Conservation (phyloP, 2,329 filamentous ascomycete species). For the Trichoderma guizhouense region DNA sequence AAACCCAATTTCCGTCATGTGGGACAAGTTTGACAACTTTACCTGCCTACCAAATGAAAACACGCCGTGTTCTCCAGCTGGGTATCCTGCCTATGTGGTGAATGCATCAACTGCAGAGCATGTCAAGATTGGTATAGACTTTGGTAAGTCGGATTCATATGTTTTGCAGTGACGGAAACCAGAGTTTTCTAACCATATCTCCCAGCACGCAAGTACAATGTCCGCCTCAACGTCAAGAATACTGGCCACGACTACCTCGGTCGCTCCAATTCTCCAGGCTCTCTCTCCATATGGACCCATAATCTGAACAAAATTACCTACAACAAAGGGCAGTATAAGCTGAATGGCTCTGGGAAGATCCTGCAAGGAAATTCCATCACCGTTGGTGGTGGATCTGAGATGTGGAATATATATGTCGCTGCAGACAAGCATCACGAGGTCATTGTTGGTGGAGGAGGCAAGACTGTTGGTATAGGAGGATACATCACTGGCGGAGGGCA, state of each 20-base stretch:
- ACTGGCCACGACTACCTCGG: constrained; percentile 45
- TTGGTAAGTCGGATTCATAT: constrained; percentile 35
- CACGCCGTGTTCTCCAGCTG: constrained; percentile 32
- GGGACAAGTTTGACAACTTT: constrained; percentile 47
- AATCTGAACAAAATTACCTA: constrained; percentile 40
- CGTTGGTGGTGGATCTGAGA: constrained; percentile 51
- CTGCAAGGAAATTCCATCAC: constrained; percentile 51
- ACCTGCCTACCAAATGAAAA: constrained; percentile 45
- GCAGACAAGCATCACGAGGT: constrained; percentile 44
- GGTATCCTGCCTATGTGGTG: constrained; percentile 37
- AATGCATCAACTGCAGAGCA: constrained; percentile 34
- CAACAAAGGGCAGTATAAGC: constrained; percentile 39
- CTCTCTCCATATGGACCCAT: constrained; percentile 53
- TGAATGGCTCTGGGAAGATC: constrained; percentile 37
- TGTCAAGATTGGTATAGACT: constrained; percentile 38
- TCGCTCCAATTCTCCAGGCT: constrained; percentile 46
- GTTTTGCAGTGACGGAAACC: too few species aligned
- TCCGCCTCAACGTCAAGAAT: constrained; percentile 42
- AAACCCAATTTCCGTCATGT: constrained; percentile 33
- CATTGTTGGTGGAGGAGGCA: constrained; percentile 53
- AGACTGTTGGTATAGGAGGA: constrained; percentile 57
- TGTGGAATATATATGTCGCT: constrained; percentile 45
- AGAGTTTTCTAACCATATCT: constrained; percentile 33
- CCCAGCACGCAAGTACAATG: constrained; percentile 39
- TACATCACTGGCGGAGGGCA: constrained; percentile 62